These are phyloP conservation scores for Bremia lactucae DNA, from an alignment of 352 stramenopile genomes.

Conservation along the genomic window DNA sequence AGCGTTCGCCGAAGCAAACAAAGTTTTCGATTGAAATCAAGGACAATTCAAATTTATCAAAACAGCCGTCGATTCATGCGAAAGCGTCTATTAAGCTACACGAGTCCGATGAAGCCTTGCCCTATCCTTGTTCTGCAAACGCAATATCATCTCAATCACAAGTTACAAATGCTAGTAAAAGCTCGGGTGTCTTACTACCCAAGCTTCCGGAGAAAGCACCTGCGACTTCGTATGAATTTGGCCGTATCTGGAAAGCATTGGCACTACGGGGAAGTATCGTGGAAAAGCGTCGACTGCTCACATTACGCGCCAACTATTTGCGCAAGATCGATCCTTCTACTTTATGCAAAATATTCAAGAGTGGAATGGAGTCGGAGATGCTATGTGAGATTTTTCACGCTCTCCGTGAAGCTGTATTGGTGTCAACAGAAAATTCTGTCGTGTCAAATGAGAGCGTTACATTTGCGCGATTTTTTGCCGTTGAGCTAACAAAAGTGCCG, in stretches of 20 bases:
- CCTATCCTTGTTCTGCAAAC: background rate
- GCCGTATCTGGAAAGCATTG: constrained; percentile 67
- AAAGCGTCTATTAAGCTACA: constrained; percentile 4
- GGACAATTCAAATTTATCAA: constrained; percentile 17
- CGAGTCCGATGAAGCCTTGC: background rate
- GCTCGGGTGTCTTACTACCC: constrained; percentile 19
- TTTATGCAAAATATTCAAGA: constrained; percentile 50
- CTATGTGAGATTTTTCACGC: constrained; percentile 57
- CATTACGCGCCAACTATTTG: constrained; percentile 43
- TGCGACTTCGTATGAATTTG: constrained; percentile 69
- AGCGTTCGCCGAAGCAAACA: constrained; percentile 42
- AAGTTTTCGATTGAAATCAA: constrained; percentile 45
- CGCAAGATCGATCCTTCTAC: constrained; percentile 23
- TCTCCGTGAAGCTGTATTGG: constrained; percentile 21
- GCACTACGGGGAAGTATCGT: constrained; percentile 28
- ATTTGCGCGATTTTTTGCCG: constrained; percentile 31
- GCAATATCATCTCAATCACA: background rate
- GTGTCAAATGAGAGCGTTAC: background rate
- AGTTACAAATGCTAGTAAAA: too few relatives aligned
- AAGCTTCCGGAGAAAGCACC: constrained; percentile 57
- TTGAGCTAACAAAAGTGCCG: constrained; percentile 34
- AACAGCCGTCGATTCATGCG: background rate
- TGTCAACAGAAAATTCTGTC: background rate
- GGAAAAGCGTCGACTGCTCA: constrained; percentile 17
- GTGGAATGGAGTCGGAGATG: constrained; percentile 66